Conservation (phyloP, 768 basidiomycete species). For the Lyophyllum shimeji region DNA sequence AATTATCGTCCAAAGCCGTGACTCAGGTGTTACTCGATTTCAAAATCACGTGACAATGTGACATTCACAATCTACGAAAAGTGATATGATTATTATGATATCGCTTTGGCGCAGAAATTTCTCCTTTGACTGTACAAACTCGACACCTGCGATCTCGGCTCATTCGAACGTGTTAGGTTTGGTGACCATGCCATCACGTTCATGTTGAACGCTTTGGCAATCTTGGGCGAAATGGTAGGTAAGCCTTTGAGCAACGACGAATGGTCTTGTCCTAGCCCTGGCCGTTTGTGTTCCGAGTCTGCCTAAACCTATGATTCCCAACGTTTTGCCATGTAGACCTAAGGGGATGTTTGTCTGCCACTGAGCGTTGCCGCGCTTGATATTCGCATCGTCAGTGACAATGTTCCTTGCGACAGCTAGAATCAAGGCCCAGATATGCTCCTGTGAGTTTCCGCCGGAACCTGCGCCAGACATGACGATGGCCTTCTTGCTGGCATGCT, state of each 20-base stretch:
- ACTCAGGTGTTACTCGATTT: conserved; percentile 28
- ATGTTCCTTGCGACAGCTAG: conserved; percentile 54
- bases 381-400: conserved; percentile 45
- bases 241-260: background rate
- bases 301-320: conserved; percentile 65
- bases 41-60: conserved; percentile 27
- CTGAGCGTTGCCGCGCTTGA: conserved; percentile 41
- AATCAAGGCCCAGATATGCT: conserved; percentile 64
- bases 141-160: conserved; percentile 50
- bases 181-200: conserved; percentile 65
- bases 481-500: conserved; percentile 44
- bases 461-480: conserved; percentile 54
- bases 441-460: conserved; percentile 42
- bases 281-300: conserved; percentile 54
- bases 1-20: conserved; percentile 25
- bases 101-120: conserved; percentile 54
- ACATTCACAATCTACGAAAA: background rate
- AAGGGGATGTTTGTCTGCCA: conserved; percentile 58
- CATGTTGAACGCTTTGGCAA: conserved; percentile 61
- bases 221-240: conserved; percentile 30
- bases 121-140: conserved; percentile 47
- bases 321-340: conserved; percentile 51
- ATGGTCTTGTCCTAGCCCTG: conserved; percentile 29
- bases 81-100: no score
- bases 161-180: conserved; percentile 58